A percentile compares a stretch with the other conserved stretches of the same genome.
phyloP scores from a whole-genome alignment of 805 yeast species.

The Saccharomyces eubayanus region DNA sequence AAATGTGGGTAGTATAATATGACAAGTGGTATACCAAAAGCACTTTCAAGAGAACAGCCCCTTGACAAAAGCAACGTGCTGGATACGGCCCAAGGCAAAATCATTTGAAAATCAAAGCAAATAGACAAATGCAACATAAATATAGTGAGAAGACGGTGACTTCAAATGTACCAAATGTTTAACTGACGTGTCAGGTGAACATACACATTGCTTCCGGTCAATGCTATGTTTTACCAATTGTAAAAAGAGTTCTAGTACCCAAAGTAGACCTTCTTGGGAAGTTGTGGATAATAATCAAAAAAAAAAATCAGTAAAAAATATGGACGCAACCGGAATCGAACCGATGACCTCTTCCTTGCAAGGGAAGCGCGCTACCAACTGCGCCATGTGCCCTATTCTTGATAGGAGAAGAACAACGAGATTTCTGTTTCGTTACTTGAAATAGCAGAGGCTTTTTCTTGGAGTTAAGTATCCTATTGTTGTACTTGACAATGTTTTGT shows the following conservation, averaged over 20 bases:
- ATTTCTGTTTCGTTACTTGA: no score
- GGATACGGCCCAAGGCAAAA: not conserved
- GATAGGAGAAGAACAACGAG: no score
- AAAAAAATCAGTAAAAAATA: not conserved
- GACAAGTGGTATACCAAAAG: not conserved
- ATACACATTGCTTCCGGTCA: no score
- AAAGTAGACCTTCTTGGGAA: not conserved
- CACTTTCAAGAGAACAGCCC: not conserved
- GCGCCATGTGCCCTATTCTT: constrained; percentile 49
- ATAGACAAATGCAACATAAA: no score
- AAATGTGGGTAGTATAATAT: not conserved
- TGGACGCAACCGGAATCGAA: constrained; percentile 73
- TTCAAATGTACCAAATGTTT: no score
- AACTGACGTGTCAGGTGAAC: no score
- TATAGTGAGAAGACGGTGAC: no score
- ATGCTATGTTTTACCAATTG: no score
- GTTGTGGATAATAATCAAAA: not conserved
- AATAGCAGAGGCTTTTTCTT: no score
- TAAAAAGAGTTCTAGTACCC: not conserved
- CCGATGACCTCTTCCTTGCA: constrained; percentile 72
- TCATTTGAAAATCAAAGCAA: no score
- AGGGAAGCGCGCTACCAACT: constrained; percentile 76
- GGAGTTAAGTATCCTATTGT: no score
- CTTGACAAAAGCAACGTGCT: not conserved
- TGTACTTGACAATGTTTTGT: no score